phyloP scores from a whole-genome alignment of 129 eudicot species.

The Centella asiatica region DNA sequence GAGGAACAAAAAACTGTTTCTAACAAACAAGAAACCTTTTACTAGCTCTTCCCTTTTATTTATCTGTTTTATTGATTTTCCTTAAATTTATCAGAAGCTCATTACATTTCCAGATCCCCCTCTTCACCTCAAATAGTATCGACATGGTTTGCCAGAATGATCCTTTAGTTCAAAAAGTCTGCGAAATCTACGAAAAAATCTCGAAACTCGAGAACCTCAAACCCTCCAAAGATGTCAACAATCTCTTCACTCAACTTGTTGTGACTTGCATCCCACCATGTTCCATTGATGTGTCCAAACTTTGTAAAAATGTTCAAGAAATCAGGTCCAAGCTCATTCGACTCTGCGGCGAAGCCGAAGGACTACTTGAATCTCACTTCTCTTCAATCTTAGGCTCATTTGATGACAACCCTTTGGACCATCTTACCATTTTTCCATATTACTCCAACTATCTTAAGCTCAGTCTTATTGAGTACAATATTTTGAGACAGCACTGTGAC shows the following conservation, averaged over 20 bases:
- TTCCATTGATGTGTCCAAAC: conserved; percentile 53
- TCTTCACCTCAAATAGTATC: conserved; percentile 47
- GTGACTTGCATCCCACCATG: conserved; percentile 63
- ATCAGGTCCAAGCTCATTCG: conserved; percentile 55
- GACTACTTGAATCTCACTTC: conserved; percentile 62
- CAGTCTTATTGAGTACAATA: conserved; percentile 48
- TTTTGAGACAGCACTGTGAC: conserved; percentile 36
- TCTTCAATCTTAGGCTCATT: conserved; percentile 48
- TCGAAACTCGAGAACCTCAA: conserved; percentile 70
- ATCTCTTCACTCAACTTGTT: conserved; percentile 68
- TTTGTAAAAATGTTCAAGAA: conserved; percentile 42
- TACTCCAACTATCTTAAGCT: conserved; percentile 74
- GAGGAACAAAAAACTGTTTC: neutral
- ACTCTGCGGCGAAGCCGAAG: conserved; percentile 78
- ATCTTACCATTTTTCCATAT: conserved; percentile 69
- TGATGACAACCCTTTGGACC: conserved; percentile 44
- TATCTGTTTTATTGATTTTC: too few relatives aligned
- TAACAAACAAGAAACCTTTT: conserved; percentile 2
- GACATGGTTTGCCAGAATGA: conserved; percentile 65
- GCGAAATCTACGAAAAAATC: conserved; percentile 54
- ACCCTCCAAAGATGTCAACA: conserved; percentile 76
- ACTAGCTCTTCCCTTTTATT: neutral
- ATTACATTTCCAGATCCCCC: neutral
- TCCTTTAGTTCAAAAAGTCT: conserved; percentile 49
- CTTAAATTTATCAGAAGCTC: neutral